Conservation (phyloP, 495 filamentous ascomycete genomes). For the Talaromyces trachyspermus region DNA sequence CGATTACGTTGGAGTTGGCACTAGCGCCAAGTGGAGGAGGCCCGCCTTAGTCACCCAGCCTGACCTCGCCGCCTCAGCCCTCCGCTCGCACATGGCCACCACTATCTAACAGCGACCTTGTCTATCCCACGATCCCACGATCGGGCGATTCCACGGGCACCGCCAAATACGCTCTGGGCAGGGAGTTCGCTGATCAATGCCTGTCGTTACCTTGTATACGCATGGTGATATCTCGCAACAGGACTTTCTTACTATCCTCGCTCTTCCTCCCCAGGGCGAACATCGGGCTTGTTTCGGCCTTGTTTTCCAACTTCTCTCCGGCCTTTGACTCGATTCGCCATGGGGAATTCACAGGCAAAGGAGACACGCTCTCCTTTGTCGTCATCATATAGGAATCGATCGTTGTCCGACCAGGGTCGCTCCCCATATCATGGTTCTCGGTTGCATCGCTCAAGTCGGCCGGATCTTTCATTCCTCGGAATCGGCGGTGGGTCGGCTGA, state of each 20-base stretch:
- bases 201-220: too few species aligned
- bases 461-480: slow-evolving; percentile 50
- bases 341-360: slow-evolving; percentile 58
- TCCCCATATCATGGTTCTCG: slow-evolving; percentile 33
- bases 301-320: slow-evolving; percentile 8
- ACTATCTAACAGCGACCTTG: slow-evolving; percentile 7
- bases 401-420: slow-evolving; percentile 27
- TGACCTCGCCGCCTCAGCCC: neutral
- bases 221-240: too few species aligned
- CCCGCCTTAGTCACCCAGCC: slow-evolving; percentile 2
- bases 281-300: slow-evolving; percentile 6
- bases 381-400: slow-evolving; percentile 21
- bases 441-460: slow-evolving; percentile 43
- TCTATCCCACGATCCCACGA: neutral
- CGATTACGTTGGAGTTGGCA: neutral
- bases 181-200: too few species aligned
- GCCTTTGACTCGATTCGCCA: slow-evolving; percentile 16
- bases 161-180: too few species aligned
- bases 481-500: slow-evolving; percentile 38
- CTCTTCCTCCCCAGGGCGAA: neutral
- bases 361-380: slow-evolving; percentile 40
- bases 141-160: too few species aligned
- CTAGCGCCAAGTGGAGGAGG: neutral
- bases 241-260: neutral
- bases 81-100: slow-evolving; percentile 19